phyloP scores from a whole-genome alignment of 345 rosid species.

The Salix purpurea region DNA sequence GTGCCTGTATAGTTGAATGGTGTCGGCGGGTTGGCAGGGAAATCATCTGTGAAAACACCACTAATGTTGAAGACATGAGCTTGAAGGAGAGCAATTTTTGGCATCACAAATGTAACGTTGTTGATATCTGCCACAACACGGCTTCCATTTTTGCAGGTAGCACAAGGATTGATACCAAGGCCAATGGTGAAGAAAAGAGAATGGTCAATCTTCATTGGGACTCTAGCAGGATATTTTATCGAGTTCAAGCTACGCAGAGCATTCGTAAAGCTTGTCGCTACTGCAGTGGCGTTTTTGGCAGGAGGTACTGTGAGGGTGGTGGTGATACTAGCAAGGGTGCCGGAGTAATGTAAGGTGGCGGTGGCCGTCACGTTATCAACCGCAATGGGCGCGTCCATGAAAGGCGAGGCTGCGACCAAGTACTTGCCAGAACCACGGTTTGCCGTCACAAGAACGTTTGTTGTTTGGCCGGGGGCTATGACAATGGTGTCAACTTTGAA shows the following conservation, averaged over 20 bases:
- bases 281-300: constrained; percentile 65
- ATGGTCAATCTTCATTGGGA: constrained; percentile 69
- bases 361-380: constrained; percentile 85
- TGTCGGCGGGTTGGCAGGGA: constrained; percentile 63
- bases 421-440: constrained; percentile 54
- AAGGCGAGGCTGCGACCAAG: constrained; percentile 72
- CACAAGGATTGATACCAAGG: constrained; percentile 70
- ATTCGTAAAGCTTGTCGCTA: constrained; percentile 52
- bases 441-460: constrained; percentile 63
- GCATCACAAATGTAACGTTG: constrained; percentile 84
- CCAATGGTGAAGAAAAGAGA: constrained; percentile 75
- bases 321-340: constrained; percentile 51
- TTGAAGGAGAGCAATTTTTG: constrained; percentile 62
- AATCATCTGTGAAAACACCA: constrained; percentile 83
- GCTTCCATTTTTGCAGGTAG: constrained; percentile 70
- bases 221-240: constrained; percentile 61
- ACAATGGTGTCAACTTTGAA: constrained; percentile 56
- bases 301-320: constrained; percentile 60
- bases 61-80: constrained; percentile 76
- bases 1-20: constrained; percentile 62
- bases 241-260: constrained; percentile 80
- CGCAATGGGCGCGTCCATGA: constrained; percentile 81
- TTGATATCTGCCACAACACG: constrained; percentile 73
- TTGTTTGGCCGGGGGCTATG: constrained; percentile 88
- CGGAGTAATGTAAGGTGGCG: constrained; percentile 75